These are phyloP conservation scores for Lactarius akahatsu DNA, from an alignment of 768 basidiomycete genomes.

Conservation along the genomic window DNA sequence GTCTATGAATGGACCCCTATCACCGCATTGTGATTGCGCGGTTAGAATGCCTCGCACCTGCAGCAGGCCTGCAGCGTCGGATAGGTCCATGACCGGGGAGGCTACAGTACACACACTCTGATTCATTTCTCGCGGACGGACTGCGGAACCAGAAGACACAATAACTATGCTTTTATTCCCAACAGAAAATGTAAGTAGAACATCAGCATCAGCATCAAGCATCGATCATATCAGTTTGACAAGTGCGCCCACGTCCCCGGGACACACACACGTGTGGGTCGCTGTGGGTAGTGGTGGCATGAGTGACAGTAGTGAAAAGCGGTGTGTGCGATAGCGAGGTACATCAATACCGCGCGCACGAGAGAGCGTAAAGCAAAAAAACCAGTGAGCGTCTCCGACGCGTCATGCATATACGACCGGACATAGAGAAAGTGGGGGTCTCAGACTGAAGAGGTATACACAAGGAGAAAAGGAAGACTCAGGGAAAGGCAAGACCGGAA, in stretches of 20 bases:
- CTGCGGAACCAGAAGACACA: background rate
- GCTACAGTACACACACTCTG: background rate
- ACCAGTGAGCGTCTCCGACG: conserved; percentile 17
- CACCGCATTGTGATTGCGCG: too few relatives aligned
- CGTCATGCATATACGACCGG: background rate
- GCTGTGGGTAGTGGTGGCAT: background rate
- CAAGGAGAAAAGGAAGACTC: background rate
- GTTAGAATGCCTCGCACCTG: background rate
- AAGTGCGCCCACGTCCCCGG: background rate
- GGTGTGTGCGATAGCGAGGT: background rate
- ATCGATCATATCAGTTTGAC: background rate
- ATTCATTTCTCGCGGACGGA: background rate
- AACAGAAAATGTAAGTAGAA: background rate
- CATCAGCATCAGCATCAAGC: background rate
- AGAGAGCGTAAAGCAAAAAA: background rate
- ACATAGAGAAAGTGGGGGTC: background rate
- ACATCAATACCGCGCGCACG: conserved; percentile 10
- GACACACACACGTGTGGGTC: background rate
- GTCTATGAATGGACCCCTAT: too few relatives aligned
- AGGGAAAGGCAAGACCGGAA: background rate
- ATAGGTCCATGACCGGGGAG: background rate
- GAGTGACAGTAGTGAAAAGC: background rate
- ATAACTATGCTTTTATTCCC: background rate
- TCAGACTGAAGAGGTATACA: background rate
- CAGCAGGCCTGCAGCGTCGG: too few relatives aligned